phyloP scores from a whole-genome alignment of 1,139 yeast genomes.

The Saccharomyces hybrid region DNA sequence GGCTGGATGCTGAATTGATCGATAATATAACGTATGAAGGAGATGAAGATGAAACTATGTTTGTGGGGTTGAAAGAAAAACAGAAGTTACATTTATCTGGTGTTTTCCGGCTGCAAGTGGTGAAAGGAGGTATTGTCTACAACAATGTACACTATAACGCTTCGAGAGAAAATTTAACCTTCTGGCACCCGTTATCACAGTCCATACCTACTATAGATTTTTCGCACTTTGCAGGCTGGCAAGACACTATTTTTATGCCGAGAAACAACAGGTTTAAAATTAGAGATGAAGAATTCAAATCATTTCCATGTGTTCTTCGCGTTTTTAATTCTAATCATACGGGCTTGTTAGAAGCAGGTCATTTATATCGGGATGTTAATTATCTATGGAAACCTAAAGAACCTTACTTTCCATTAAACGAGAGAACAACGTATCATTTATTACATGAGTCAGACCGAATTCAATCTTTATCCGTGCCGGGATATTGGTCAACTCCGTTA shows the following conservation, averaged over 20 bases:
- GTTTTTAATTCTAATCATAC: conserved; percentile 12
- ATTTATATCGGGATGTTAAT: conserved; percentile 15
- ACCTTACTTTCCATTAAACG: conserved; percentile 3
- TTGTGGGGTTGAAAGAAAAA: conserved; percentile 17
- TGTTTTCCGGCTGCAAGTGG: conserved; percentile 44
- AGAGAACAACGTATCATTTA: conserved; percentile 18
- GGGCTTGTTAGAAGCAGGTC: conserved; percentile 12
- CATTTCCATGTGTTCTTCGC: conserved; percentile 21
- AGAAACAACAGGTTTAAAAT: conserved; percentile 8
- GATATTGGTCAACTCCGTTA: conserved; percentile 19
- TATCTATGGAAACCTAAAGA: conserved; percentile 21
- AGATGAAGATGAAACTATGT: conserved; percentile 1
- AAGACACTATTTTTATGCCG: conserved; percentile 35
- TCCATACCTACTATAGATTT: conserved; percentile 49
- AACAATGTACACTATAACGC: conserved; percentile 49
- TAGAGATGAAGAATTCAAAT: conserved; percentile 9
- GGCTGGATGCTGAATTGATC: neutral
- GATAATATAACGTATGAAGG: neutral
- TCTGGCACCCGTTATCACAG: conserved; percentile 48
- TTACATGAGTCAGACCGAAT: conserved; percentile 28
- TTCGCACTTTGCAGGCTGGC: conserved; percentile 28
- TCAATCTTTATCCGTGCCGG: conserved; percentile 19
- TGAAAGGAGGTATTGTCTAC: conserved; percentile 51
- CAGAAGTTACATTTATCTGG: conserved; percentile 56
- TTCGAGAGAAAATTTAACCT: conserved; percentile 29